phyloP scores from a whole-genome alignment of 352 stramenopile species.

The Phytophthora podocarpi region DNA sequence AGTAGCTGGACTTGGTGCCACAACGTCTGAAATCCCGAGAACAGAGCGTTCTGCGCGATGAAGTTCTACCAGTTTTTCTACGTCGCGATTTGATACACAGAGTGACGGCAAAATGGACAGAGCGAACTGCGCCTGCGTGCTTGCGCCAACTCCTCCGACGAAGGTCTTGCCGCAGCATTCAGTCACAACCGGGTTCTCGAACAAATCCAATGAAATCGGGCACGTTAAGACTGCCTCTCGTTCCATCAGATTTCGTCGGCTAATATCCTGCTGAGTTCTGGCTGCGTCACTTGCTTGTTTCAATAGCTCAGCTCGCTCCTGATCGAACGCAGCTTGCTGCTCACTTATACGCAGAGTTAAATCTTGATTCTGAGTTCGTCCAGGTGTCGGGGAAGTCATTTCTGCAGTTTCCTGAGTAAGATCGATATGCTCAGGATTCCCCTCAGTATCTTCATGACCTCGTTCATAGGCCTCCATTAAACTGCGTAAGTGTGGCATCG shows the following conservation, averaged over 20 bases:
- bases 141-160: slow-evolving; percentile 2
- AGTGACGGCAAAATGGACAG: no score
- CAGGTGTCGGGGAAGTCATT: no score
- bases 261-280: no score
- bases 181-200: slow-evolving; percentile 19
- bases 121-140: no score
- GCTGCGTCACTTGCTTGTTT: no score
- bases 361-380: no score
- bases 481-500: not conserved
- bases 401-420: no score
- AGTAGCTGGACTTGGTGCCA: not conserved
- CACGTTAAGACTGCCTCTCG: slow-evolving; percentile 18
- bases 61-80: slow-evolving; percentile 14
- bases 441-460: not conserved
- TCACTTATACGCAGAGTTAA: no score
- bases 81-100: no score
- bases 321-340: no score
- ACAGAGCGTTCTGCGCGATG: not conserved
- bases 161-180: slow-evolving; percentile 22
- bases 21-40: slow-evolving; percentile 9
- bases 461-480: not conserved
- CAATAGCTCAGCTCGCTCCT: no score
- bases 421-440: not conserved
- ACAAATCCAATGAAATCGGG: slow-evolving; percentile 17
- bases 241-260: not conserved